phyloP scores from a whole-genome alignment of 306 rosid species.

The Cicer bijugum region DNA sequence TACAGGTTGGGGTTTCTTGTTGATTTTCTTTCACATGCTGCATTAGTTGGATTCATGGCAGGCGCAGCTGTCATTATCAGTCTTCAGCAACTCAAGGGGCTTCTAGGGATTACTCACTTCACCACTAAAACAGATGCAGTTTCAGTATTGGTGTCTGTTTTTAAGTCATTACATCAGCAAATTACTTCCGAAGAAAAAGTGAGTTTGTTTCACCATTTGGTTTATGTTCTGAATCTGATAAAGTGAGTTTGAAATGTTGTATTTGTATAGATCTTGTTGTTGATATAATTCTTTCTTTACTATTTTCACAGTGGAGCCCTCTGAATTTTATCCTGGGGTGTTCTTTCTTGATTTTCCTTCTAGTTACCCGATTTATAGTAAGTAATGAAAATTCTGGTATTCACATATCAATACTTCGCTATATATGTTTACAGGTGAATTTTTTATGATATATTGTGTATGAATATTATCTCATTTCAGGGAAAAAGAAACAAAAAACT shows the following conservation, averaged over 20 bases:
- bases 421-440: slow-evolving; percentile 5
- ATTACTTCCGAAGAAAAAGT: slow-evolving; percentile 46
- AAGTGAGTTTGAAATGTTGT: not conserved
- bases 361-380: slow-evolving; percentile 67
- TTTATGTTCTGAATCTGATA: slow-evolving; percentile 4
- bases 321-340: slow-evolving; percentile 76
- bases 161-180: slow-evolving; percentile 51
- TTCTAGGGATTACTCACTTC: slow-evolving; percentile 70
- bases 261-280: not conserved
- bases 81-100: slow-evolving; percentile 84
- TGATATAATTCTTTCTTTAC: not conserved
- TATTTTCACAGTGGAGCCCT: slow-evolving; percentile 68
- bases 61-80: slow-evolving; percentile 89
- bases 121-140: slow-evolving; percentile 68
- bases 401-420: not conserved
- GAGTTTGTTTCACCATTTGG: slow-evolving; percentile 35
- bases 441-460: not conserved
- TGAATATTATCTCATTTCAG: slow-evolving; percentile 47
- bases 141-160: slow-evolving; percentile 69
- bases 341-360: slow-evolving; percentile 74
- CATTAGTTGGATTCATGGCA: slow-evolving; percentile 89
- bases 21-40: slow-evolving; percentile 91
- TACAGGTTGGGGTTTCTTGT: slow-evolving; percentile 86
- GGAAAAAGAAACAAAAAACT: slow-evolving; percentile 74
- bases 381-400: slow-evolving; percentile 43